A percentile compares a stretch with the other conserved stretches of the same genome.
phyloP scores from a whole-genome alignment of 257 asterid genomes.

The Mentha longifolia region DNA sequence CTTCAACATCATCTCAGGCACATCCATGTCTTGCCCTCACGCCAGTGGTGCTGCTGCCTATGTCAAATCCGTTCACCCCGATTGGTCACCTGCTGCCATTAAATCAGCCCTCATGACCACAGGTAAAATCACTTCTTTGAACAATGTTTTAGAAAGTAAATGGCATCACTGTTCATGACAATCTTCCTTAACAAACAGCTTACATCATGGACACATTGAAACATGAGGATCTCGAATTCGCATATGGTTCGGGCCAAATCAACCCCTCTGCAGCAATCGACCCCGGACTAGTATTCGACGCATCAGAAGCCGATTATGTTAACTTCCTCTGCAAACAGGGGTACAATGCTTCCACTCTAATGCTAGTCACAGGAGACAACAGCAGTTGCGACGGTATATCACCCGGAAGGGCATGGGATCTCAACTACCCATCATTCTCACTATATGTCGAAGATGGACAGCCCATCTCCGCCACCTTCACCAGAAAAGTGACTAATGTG shows the following conservation, averaged over 20 bases:
- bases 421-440: slow-evolving; percentile 59
- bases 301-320: slow-evolving; percentile 47
- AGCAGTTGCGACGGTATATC: slow-evolving; percentile 37
- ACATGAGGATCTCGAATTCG: slow-evolving; percentile 45
- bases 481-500: slow-evolving; percentile 50
- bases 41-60: too few relatives aligned
- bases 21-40: too few relatives aligned
- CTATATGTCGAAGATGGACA: slow-evolving; percentile 49
- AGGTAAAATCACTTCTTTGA: slow-evolving; percentile 31
- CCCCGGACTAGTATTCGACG: slow-evolving; percentile 53
- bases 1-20: too few relatives aligned
- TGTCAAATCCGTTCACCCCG: too few relatives aligned
- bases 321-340: slow-evolving; percentile 64
- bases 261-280: slow-evolving; percentile 47
- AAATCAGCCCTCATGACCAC: too few relatives aligned
- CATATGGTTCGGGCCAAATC: slow-evolving; percentile 58
- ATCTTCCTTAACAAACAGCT: slow-evolving; percentile 36
- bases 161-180: background rate
- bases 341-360: slow-evolving; percentile 44
- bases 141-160: background rate
- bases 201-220: slow-evolving; percentile 39
- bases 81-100: too few relatives aligned
- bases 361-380: slow-evolving; percentile 53
- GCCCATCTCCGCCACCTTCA: slow-evolving; percentile 38
- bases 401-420: slow-evolving; percentile 57